Percentiles rank a stretch among this genome's conserved stretches.
These are phyloP conservation scores for Colletotrichum lindemuthianum DNA, from an alignment of 2,329 filamentous ascomycete genomes.

Conservation along the genomic window DNA sequence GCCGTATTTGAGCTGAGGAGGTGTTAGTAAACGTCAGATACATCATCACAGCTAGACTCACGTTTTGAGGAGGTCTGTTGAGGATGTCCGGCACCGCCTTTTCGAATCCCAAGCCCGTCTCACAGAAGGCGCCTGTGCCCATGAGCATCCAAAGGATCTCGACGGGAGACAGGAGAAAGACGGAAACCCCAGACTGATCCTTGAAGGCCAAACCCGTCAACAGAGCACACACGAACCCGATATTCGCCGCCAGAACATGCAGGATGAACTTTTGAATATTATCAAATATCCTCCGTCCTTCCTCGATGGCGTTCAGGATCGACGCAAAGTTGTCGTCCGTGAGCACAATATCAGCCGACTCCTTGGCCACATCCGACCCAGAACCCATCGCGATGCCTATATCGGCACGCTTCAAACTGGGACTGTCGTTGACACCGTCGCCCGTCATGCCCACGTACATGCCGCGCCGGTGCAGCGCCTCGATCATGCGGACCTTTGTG, in stretches of 20 bases:
- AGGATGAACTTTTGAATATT: slow-evolving; percentile 82
- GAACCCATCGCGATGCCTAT: slow-evolving; percentile 77
- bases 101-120: slow-evolving; percentile 83
- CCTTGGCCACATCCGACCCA: slow-evolving; percentile 72
- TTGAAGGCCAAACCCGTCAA: slow-evolving; percentile 79
- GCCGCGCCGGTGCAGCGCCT: slow-evolving; percentile 73
- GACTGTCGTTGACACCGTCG: slow-evolving; percentile 79
- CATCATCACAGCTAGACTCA: not conserved
- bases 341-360: slow-evolving; percentile 73
- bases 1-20: slow-evolving; percentile 60
- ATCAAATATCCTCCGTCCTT: slow-evolving; percentile 77
- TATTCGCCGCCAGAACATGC: slow-evolving; percentile 75
- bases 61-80: slow-evolving; percentile 68
- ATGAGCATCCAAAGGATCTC: slow-evolving; percentile 86
- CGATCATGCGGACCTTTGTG: slow-evolving; percentile 80
- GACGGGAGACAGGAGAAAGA: slow-evolving; percentile 79
- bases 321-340: slow-evolving; percentile 80
- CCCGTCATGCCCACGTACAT: slow-evolving; percentile 64
- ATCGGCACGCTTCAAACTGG: slow-evolving; percentile 74
- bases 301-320: slow-evolving; percentile 76
- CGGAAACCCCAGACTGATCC: slow-evolving; percentile 70
- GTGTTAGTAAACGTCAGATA: not conserved
- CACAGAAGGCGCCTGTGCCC: slow-evolving; percentile 78
- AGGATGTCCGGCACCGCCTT: slow-evolving; percentile 76
- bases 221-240: slow-evolving; percentile 75